Evolutionary conservation across 192 early-diverging fungal species (phyloP).

Genomic region (Entomortierella parvispora): DNA sequence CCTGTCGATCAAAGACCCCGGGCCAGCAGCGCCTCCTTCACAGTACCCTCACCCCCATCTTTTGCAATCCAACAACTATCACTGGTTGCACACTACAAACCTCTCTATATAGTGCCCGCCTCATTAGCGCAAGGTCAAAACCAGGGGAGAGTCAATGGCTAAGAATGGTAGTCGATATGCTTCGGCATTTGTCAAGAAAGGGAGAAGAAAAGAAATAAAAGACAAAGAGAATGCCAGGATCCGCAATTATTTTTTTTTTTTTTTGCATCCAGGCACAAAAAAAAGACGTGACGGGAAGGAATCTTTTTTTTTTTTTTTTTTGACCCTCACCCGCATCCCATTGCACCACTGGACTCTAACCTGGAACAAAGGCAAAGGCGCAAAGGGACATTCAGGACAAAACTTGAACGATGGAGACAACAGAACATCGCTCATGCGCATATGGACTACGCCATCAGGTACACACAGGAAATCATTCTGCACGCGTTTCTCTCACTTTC

Average conservation of each 20-base stretch:
- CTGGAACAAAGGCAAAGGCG: too few relatives aligned
- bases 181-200: background rate
- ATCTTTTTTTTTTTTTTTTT: too few relatives aligned
- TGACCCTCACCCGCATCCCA: too few relatives aligned
- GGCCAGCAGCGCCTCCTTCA: too few relatives aligned
- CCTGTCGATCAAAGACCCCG: too few relatives aligned
- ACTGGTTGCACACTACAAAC: background rate
- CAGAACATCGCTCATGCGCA: conserved; percentile 61
- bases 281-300: too few relatives aligned
- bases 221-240: too few relatives aligned
- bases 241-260: too few relatives aligned
- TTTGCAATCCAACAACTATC: too few relatives aligned
- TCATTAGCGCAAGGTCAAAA: background rate
- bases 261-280: too few relatives aligned
- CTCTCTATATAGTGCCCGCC: background rate
- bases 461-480: conserved; percentile 4
- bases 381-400: background rate
- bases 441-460: conserved; percentile 76
- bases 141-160: background rate
- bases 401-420: conserved; percentile 23
- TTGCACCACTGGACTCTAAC: too few relatives aligned
- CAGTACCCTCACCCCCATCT: too few relatives aligned
- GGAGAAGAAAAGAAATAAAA: background rate
- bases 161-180: background rate
- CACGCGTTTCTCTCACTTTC: background rate